A percentile compares a stretch with the other conserved stretches of the same genome.
Evolutionary conservation across 805 yeast genomes (phyloP).

Genomic region (Pichia manshurica): DNA sequence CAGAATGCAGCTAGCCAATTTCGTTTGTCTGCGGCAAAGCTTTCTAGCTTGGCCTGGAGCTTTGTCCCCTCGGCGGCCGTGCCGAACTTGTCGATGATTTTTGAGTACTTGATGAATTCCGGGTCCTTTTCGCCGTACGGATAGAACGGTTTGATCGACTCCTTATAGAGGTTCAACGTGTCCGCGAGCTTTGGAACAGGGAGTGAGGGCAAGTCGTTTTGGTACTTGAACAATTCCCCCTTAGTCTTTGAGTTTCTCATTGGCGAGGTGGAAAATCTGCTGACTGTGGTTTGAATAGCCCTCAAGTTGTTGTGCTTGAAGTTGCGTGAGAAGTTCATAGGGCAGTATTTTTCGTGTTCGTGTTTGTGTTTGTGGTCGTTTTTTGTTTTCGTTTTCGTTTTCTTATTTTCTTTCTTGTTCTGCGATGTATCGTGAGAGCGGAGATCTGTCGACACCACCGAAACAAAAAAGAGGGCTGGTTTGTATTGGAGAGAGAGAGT

Average conservation of each 20-base stretch:
- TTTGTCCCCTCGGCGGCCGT: slow-evolving; percentile 54
- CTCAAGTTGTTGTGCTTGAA: no score
- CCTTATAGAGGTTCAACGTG: slow-evolving; percentile 64
- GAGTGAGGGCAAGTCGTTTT: slow-evolving; percentile 67
- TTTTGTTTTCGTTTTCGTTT: no score
- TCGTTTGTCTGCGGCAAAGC: slow-evolving; percentile 51
- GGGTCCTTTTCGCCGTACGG: slow-evolving; percentile 43
- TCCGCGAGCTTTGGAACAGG: slow-evolving; percentile 81
- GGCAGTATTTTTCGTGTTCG: background rate
- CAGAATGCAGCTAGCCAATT: slow-evolving; percentile 92
- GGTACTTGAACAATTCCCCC: slow-evolving; percentile 70
- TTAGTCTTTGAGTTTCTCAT: slow-evolving; percentile 22
- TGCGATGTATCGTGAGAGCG: no score
- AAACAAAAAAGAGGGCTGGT: no score
- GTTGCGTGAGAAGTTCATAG: no score
- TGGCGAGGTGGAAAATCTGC: background rate
- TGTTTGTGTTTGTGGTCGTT: background rate
- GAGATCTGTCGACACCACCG: no score
- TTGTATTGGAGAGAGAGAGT: no score
- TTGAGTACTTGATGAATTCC: slow-evolving; percentile 37
- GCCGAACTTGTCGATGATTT: slow-evolving; percentile 60
- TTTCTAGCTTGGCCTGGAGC: slow-evolving; percentile 60
- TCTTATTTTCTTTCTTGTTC: no score
- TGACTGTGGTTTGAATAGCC: no score
- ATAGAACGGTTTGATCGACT: slow-evolving; percentile 65